Conservation (phyloP, 345 rosid species). For the Hibiscus trionum region DNA sequence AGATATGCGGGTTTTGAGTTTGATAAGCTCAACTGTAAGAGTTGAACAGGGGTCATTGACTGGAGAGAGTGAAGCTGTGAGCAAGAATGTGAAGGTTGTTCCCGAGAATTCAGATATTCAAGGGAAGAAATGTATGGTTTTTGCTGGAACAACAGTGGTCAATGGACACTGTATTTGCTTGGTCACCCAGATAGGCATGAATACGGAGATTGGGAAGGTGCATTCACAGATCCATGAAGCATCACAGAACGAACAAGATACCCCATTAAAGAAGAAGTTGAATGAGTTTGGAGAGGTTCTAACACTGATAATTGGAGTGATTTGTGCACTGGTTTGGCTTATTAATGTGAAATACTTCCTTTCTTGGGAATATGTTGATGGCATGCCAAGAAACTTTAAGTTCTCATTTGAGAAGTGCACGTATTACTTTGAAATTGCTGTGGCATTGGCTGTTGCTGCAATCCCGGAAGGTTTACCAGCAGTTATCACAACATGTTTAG, state of each 20-base stretch:
- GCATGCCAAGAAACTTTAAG: slow-evolving; percentile 80
- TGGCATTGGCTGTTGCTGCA: slow-evolving; percentile 93
- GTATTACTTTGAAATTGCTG: slow-evolving; percentile 94
- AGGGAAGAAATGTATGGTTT: slow-evolving; percentile 80
- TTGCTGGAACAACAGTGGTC: slow-evolving; percentile 85
- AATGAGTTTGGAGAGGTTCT: slow-evolving; percentile 81
- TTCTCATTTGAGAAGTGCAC: slow-evolving; percentile 98
- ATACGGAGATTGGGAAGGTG: slow-evolving; percentile 80
- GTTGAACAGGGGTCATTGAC: slow-evolving; percentile 87
- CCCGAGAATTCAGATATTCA: slow-evolving; percentile 66
- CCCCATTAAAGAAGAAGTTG: slow-evolving; percentile 89
- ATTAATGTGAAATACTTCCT: slow-evolving; percentile 90
- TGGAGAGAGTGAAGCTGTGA: slow-evolving; percentile 88
- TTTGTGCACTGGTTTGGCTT: slow-evolving; percentile 87
- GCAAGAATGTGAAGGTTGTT: slow-evolving; percentile 61
- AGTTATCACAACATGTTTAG: slow-evolving; percentile 90
- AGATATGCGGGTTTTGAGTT: slow-evolving; percentile 64
- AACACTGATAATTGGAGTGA: slow-evolving; percentile 69
- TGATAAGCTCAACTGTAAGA: slow-evolving; percentile 72
- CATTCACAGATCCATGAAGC: slow-evolving; percentile 94
- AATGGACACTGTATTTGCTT: slow-evolving; percentile 76
- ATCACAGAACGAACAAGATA: slow-evolving; percentile 70
- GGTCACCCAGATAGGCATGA: slow-evolving; percentile 79
- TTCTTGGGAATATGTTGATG: slow-evolving; percentile 85
- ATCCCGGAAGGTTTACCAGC: slow-evolving; percentile 97